Conservation (phyloP, 83 land plant species). For the Picea abies region DNA sequence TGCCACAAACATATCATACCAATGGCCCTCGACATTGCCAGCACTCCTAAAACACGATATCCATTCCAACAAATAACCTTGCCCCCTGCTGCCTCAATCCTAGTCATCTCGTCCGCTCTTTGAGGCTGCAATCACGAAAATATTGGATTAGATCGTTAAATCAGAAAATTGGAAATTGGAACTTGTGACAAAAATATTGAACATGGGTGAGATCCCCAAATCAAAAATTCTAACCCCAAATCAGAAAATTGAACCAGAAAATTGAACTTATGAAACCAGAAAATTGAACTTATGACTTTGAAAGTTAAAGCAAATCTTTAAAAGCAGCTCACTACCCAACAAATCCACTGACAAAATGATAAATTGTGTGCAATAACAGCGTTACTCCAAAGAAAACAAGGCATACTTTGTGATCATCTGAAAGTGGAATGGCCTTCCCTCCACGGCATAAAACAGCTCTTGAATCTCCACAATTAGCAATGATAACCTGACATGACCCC, state of each 20-base stretch:
- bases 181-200: too few relatives aligned
- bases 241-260: too few relatives aligned
- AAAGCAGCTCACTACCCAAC: too few relatives aligned
- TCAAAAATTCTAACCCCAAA: too few relatives aligned
- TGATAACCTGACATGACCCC: conserved; percentile 37
- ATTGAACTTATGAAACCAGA: too few relatives aligned
- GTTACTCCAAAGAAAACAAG: not conserved
- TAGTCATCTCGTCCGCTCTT: conserved; percentile 80
- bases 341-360: not conserved
- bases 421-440: conserved; percentile 54
- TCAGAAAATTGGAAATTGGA: too few relatives aligned
- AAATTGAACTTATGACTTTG: too few relatives aligned
- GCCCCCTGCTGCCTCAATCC: conserved; percentile 95
- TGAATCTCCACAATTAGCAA: conserved; percentile 51
- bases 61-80: conserved; percentile 95
- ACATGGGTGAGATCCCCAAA: too few relatives aligned
- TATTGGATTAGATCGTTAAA: not conserved
- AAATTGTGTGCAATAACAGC: not conserved
- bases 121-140: conserved; percentile 63
- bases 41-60: conserved; percentile 85
- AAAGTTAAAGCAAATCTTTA: too few relatives aligned
- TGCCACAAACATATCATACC: conserved; percentile 48
- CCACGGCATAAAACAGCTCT: conserved; percentile 82
- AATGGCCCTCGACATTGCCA: conserved; percentile 96
- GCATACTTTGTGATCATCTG: conserved; percentile 78